These are phyloP conservation scores for Exutisphaerella laricina DNA, from an alignment of 2,329 filamentous ascomycete species.

Conservation along the genomic window DNA sequence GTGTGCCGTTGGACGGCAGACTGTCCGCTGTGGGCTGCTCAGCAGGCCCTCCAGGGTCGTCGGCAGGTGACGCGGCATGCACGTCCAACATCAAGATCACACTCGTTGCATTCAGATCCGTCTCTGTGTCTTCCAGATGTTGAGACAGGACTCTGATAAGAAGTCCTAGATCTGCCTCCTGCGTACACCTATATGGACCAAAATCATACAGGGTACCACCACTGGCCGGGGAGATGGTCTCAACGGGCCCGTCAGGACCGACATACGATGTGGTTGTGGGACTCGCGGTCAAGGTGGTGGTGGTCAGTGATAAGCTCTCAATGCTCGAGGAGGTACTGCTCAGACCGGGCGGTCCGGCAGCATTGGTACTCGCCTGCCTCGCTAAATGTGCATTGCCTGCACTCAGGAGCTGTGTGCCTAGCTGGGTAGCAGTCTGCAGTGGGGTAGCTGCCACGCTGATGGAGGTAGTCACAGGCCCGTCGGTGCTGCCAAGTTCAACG, in stretches of 20 bases:
- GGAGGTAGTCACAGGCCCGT: constrained; percentile 12
- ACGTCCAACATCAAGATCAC: constrained; percentile 54
- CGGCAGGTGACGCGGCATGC: constrained; percentile 48
- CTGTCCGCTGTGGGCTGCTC: constrained; percentile 33
- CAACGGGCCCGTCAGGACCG: constrained; percentile 6
- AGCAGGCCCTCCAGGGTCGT: constrained; percentile 40
- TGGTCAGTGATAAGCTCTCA: constrained; percentile 5
- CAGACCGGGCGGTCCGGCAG: constrained; percentile 3
- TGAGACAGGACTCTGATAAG: constrained; percentile 48
- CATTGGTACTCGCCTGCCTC: constrained; percentile 8
- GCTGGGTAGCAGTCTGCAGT: constrained; percentile 6
- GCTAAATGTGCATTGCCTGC: not conserved
- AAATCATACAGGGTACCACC: constrained; percentile 33
- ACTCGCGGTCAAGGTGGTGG: constrained; percentile 6
- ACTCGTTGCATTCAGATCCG: constrained; percentile 51
- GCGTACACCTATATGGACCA: constrained; percentile 51
- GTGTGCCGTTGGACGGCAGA: constrained; percentile 42
- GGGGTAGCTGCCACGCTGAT: constrained; percentile 10
- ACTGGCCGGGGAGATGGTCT: not conserved
- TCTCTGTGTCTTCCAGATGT: constrained; percentile 50
- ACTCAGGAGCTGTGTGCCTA: constrained; percentile 2
- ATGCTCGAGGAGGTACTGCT: constrained; percentile 7
- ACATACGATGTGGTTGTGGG: constrained; percentile 8
- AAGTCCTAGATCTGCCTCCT: constrained; percentile 46
- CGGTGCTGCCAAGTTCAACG: constrained; percentile 39